Conservation (phyloP, 2,329 filamentous ascomycete species). For the Aureobasidium sp. region DNA sequence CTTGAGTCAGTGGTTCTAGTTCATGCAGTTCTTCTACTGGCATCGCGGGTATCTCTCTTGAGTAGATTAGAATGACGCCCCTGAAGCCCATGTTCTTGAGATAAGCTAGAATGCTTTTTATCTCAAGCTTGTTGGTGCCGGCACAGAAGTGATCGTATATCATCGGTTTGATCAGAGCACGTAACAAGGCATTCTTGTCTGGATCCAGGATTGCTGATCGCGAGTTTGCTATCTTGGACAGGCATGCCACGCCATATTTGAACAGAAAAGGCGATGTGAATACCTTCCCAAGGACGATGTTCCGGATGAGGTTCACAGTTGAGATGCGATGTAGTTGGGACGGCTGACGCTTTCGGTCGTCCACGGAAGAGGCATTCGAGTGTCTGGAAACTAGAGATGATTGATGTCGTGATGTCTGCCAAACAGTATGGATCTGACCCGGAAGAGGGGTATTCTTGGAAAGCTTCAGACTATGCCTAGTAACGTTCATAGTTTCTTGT, state of each 20-base stretch:
- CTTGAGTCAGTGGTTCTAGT: slow-evolving; percentile 1
- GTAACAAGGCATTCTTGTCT: slow-evolving; percentile 40
- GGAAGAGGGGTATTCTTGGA: not conserved
- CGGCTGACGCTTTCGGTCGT: not conserved
- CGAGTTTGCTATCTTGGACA: slow-evolving; percentile 36
- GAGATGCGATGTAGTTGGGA: slow-evolving; percentile 14
- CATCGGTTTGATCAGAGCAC: slow-evolving; percentile 37
- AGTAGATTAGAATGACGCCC: slow-evolving; percentile 48
- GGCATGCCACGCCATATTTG: slow-evolving; percentile 24
- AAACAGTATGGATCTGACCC: not conserved
- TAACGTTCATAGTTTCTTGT: not conserved
- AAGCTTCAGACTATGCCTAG: not conserved
- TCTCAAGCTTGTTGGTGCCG: slow-evolving; percentile 41
- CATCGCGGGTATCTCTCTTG: slow-evolving; percentile 39
- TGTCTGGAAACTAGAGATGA: not conserved
- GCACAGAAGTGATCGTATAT: slow-evolving; percentile 53
- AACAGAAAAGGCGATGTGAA: slow-evolving; percentile 27
- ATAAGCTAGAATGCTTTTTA: slow-evolving; percentile 36
- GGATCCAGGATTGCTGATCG: slow-evolving; percentile 39
- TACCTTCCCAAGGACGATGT: slow-evolving; percentile 24
- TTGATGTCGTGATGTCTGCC: not conserved
- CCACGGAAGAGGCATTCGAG: not conserved
- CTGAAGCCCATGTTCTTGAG: slow-evolving; percentile 42
- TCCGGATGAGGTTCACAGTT: slow-evolving; percentile 24
- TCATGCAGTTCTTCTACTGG: slow-evolving; percentile 16